phyloP scores from a whole-genome alignment of 768 basidiomycete genomes.

The Tricholoma flavovirens region DNA sequence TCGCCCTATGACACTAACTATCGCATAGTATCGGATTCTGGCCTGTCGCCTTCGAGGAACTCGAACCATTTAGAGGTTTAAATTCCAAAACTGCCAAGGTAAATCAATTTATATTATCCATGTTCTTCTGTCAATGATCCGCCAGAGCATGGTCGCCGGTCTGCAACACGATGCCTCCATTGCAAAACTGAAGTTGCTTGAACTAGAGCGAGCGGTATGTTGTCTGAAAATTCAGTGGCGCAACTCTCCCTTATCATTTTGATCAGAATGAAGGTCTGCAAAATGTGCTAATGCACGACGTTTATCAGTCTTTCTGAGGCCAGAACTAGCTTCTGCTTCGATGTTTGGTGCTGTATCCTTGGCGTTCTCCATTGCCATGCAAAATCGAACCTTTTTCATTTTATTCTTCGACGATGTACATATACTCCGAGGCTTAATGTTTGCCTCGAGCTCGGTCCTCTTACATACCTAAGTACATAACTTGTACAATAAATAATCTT shows the following conservation, averaged over 20 bases:
- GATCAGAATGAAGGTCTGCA: conserved; percentile 27
- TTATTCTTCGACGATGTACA: background rate
- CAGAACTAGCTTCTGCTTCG: background rate
- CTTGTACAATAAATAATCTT: background rate
- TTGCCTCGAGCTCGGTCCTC: background rate
- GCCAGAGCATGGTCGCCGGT: conserved; percentile 68
- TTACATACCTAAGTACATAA: no score
- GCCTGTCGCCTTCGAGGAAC: conserved; percentile 49
- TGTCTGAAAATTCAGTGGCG: background rate
- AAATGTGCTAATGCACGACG: conserved; percentile 5
- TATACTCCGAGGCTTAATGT: background rate
- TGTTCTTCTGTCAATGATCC: background rate
- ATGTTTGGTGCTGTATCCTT: background rate
- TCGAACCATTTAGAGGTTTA: conserved; percentile 63
- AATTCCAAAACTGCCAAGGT: conserved; percentile 77
- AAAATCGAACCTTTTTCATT: background rate
- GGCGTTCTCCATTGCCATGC: background rate
- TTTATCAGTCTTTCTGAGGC: background rate
- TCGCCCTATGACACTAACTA: conserved; percentile 1
- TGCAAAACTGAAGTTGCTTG: conserved; percentile 56
- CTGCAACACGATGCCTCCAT: conserved; percentile 61
- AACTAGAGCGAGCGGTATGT: conserved; percentile 64
- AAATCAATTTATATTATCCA: background rate
- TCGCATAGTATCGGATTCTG: conserved; percentile 38
- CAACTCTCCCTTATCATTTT: background rate